These are phyloP conservation scores for Aspergillus japonicus DNA, from an alignment of 2,329 filamentous ascomycete species.

Conservation along the genomic window DNA sequence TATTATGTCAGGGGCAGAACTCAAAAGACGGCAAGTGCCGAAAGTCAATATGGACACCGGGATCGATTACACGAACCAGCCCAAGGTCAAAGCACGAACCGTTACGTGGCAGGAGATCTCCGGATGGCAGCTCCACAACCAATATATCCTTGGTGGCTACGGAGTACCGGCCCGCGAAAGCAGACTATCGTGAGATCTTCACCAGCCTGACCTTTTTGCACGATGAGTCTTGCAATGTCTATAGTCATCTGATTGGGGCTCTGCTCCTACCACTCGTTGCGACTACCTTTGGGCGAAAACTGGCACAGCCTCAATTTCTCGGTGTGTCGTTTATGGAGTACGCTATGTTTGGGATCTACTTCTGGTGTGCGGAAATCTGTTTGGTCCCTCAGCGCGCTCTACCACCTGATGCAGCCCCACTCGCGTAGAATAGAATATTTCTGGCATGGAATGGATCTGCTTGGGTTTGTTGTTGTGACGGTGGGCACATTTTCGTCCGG, in stretches of 20 bases:
- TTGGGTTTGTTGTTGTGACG: constrained; percentile 16
- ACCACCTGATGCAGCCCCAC: constrained; percentile 14
- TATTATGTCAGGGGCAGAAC: not conserved
- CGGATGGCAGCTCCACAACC: constrained; percentile 19
- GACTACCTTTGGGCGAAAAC: constrained; percentile 10
- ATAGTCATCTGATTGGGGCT: constrained; percentile 20
- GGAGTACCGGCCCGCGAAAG: constrained; percentile 20
- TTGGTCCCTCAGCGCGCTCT: constrained; percentile 13
- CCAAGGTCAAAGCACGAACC: not conserved
- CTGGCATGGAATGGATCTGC: constrained; percentile 16
- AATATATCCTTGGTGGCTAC: constrained; percentile 19
- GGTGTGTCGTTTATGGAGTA: constrained; percentile 16
- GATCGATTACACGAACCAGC: not conserved
- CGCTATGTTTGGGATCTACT: constrained; percentile 14
- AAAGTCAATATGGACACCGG: not conserved
- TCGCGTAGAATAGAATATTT: constrained; percentile 16
- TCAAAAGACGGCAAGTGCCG: not conserved
- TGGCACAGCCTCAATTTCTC: constrained; percentile 15
- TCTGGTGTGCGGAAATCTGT: constrained; percentile 17
- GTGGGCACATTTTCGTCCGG: constrained; percentile 12
- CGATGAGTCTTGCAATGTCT: constrained; percentile 22
- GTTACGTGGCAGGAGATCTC: constrained; percentile 5
- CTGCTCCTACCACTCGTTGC: constrained; percentile 16
- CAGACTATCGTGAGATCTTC: constrained; percentile 18
- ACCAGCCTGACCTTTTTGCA: constrained; percentile 20